Evolutionary conservation across 169 alveolate genomes (phyloP).

Genomic region (Theileria luwenshuni): DNA sequence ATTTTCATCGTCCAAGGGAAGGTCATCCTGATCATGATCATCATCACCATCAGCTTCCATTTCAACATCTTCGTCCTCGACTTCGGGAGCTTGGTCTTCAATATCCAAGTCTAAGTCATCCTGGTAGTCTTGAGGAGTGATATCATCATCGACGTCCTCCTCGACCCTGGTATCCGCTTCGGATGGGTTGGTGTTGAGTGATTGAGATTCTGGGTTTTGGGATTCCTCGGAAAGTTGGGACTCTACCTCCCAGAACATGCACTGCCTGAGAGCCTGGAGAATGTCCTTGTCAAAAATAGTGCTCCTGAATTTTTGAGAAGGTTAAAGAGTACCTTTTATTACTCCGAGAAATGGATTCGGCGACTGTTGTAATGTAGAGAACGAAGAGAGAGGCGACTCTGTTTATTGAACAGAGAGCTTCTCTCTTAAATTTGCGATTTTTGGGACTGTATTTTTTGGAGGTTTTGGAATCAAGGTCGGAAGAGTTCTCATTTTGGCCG

Average conservation of each 20-base stretch:
- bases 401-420: slow-evolving; percentile 50
- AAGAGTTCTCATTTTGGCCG: background rate
- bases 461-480: slow-evolving; percentile 11
- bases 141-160: background rate
- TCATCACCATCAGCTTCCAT: background rate
- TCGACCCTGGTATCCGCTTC: background rate
- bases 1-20: background rate
- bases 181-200: too few relatives aligned
- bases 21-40: background rate
- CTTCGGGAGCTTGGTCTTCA: slow-evolving; percentile 4
- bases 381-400: slow-evolving; percentile 66
- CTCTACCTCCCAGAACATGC: slow-evolving; percentile 60
- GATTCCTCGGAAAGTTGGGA: slow-evolving; percentile 33
- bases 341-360: slow-evolving; percentile 48
- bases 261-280: slow-evolving; percentile 45
- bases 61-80: background rate
- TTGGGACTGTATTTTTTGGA: slow-evolving; percentile 34
- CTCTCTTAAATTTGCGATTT: slow-evolving; percentile 45
- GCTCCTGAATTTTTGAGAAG: slow-evolving; percentile 15
- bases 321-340: slow-evolving; percentile 46
- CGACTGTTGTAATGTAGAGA: slow-evolving; percentile 53
- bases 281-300: slow-evolving; percentile 57
- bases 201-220: slow-evolving; percentile 13
- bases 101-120: background rate
- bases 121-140: background rate